These are phyloP conservation scores for Phialophora tarda DNA, from an alignment of 2,329 filamentous ascomycete genomes.

Conservation along the genomic window DNA sequence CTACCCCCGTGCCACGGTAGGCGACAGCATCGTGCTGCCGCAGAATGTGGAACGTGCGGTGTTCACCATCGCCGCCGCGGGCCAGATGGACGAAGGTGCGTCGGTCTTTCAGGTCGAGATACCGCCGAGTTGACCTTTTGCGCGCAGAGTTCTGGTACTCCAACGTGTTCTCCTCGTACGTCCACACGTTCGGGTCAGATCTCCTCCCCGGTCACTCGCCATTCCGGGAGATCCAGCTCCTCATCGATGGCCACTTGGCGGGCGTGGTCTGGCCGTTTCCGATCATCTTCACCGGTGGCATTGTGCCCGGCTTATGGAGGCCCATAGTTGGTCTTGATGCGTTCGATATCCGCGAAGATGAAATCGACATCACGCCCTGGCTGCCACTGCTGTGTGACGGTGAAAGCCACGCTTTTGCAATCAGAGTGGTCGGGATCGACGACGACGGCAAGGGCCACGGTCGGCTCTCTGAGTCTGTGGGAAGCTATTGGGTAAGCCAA, in stretches of 20 bases:
- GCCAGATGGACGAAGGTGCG: constrained; percentile 15
- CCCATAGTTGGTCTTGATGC: constrained; percentile 11
- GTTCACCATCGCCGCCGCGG: constrained; percentile 5
- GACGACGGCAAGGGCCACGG: constrained; percentile 1
- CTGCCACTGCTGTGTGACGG: constrained; percentile 11
- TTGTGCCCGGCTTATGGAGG: constrained; percentile 15
- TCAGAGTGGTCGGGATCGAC: constrained; percentile 6
- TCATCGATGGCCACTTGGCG: constrained; percentile 9
- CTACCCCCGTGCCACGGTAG: neutral
- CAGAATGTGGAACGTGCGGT: constrained; percentile 13
- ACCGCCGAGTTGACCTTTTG: neutral
- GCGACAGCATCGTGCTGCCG: constrained; percentile 7
- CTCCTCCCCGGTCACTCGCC: neutral
- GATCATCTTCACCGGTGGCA: constrained; percentile 14
- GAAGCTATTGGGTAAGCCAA: constrained; percentile 9
- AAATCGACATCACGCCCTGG: constrained; percentile 16
- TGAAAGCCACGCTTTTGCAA: constrained; percentile 2
- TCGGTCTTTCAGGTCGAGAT: too few relatives aligned
- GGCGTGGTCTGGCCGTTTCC: constrained; percentile 16
- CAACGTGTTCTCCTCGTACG: constrained; percentile 10
- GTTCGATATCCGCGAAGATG: constrained; percentile 17
- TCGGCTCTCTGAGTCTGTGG: constrained; percentile 2
- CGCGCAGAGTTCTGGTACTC: constrained; percentile 16
- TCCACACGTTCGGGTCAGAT: constrained; percentile 4
- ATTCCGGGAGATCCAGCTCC: constrained; percentile 11